These are phyloP conservation scores for Colletotrichum gloeosporioides DNA, from an alignment of 2,329 filamentous ascomycete genomes.

Conservation along the genomic window DNA sequence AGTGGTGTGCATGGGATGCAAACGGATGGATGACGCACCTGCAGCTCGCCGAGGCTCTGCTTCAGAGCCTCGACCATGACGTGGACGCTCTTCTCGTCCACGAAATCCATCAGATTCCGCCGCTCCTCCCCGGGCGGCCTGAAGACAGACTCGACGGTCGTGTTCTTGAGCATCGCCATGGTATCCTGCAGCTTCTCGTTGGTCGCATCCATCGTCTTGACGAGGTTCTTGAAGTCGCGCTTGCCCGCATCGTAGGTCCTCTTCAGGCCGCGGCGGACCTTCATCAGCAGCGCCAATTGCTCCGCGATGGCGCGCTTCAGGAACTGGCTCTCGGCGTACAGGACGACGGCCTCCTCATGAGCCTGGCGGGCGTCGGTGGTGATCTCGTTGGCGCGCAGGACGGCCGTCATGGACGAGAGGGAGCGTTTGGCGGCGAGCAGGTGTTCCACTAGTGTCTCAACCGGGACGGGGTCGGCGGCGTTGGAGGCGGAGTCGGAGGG, in stretches of 20 bases:
- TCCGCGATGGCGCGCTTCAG: conserved; percentile 66
- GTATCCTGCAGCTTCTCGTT: conserved; percentile 70
- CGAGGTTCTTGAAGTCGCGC: conserved; percentile 64
- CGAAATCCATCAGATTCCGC: conserved; percentile 75
- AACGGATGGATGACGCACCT: conserved; percentile 47
- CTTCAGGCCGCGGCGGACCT: conserved; percentile 57
- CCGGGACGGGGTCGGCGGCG: conserved; percentile 47
- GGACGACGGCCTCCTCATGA: conserved; percentile 79
- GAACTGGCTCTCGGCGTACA: conserved; percentile 74
- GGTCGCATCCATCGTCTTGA: conserved; percentile 70
- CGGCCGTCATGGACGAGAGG: conserved; percentile 80
- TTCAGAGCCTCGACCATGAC: conserved; percentile 71
- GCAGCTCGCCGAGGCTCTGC: conserved; percentile 72
- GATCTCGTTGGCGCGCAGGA: conserved; percentile 87
- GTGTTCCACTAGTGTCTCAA: conserved; percentile 83
- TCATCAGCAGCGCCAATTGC: conserved; percentile 57
- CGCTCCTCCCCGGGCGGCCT: conserved; percentile 62
- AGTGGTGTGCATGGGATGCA: neutral
- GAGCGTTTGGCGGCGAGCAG: conserved; percentile 88
- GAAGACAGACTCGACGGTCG: conserved; percentile 68
- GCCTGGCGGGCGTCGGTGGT: conserved; percentile 76
- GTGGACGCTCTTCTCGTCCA: conserved; percentile 74
- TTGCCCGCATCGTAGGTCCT: conserved; percentile 63
- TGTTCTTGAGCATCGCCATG: conserved; percentile 68
- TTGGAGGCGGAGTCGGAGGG: neutral